phyloP scores from a whole-genome alignment of 176 grass and related monocot species.

The Triticum dicoccoides region DNA sequence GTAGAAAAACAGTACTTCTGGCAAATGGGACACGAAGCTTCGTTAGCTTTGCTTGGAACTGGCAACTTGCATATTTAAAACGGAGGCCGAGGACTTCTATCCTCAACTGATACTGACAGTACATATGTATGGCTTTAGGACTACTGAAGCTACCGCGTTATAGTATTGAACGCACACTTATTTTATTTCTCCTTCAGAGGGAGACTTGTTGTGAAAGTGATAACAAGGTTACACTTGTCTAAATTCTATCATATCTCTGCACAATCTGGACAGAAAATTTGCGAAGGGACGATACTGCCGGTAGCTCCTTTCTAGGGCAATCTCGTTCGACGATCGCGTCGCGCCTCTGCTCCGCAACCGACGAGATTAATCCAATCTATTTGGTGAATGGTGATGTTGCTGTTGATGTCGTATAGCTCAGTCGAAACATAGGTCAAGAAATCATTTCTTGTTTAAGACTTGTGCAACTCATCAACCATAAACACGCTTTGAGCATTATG shows the following conservation, averaged over 20 bases:
- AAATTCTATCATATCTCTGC: not conserved
- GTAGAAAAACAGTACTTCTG: not conserved
- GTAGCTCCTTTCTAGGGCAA: slow-evolving; percentile 1
- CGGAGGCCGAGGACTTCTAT: not conserved
- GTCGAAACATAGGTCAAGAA: not conserved
- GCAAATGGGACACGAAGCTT: not conserved
- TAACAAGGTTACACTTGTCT: not conserved
- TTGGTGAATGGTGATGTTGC: not conserved
- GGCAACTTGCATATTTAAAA: slow-evolving; percentile 31
- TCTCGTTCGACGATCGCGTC: not conserved
- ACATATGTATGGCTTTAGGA: not conserved
- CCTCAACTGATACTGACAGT: not conserved
- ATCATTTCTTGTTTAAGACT: not conserved
- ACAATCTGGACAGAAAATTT: not conserved
- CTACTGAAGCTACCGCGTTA: not conserved
- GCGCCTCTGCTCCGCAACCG: not conserved
- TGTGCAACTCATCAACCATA: not conserved
- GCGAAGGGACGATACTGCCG: not conserved
- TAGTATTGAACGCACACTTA: not conserved
- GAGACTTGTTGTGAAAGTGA: slow-evolving; percentile 1
- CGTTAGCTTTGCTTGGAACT: slow-evolving; percentile 15
- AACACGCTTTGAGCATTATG: not conserved
- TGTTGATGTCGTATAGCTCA: not conserved
- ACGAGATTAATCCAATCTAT: not conserved
- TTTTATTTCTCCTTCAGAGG: not conserved